phyloP scores from a whole-genome alignment of 768 basidiomycete species.

The Tylopilus rubrobrunneus region DNA sequence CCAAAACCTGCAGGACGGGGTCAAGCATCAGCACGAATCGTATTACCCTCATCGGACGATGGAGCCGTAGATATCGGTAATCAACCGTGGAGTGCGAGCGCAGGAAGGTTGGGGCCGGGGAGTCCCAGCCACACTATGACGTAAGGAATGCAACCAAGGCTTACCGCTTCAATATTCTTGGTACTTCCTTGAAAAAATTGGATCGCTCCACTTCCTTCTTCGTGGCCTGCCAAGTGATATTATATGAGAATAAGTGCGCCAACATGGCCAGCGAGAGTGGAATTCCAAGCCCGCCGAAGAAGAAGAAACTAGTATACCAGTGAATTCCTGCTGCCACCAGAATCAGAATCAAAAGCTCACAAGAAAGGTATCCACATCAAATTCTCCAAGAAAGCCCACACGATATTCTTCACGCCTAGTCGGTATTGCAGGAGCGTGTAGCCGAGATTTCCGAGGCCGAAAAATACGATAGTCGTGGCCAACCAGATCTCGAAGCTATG shows the following conservation, averaged over 20 bases:
- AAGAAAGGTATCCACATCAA: slow-evolving; percentile 36
- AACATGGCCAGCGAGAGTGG: slow-evolving; percentile 52
- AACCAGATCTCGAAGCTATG: slow-evolving; percentile 81
- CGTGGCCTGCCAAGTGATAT: slow-evolving; percentile 56
- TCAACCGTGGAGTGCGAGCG: not conserved
- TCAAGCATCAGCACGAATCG: slow-evolving; percentile 14
- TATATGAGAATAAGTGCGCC: slow-evolving; percentile 55
- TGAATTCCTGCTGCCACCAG: slow-evolving; percentile 5
- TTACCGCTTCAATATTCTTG: slow-evolving; percentile 61
- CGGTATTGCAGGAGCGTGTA: slow-evolving; percentile 73
- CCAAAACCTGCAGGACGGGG: slow-evolving; percentile 27
- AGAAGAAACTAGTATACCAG: slow-evolving; percentile 36
- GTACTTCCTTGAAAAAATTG: slow-evolving; percentile 90
- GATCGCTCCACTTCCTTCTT: slow-evolving; percentile 83
- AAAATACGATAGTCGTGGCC: slow-evolving; percentile 73
- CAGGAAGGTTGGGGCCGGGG: not conserved
- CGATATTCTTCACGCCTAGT: slow-evolving; percentile 41
- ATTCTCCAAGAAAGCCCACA: slow-evolving; percentile 25
- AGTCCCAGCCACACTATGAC: not conserved
- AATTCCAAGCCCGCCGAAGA: slow-evolving; percentile 55
- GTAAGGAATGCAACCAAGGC: slow-evolving; percentile 2
- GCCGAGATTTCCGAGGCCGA: slow-evolving; percentile 67
- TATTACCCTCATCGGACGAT: slow-evolving; percentile 3
- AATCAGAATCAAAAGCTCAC: slow-evolving; percentile 17
- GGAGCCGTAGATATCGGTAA: not conserved